Evolutionary conservation across 148 eudicot genomes (phyloP).

Genomic region (Linanthus parryae): DNA sequence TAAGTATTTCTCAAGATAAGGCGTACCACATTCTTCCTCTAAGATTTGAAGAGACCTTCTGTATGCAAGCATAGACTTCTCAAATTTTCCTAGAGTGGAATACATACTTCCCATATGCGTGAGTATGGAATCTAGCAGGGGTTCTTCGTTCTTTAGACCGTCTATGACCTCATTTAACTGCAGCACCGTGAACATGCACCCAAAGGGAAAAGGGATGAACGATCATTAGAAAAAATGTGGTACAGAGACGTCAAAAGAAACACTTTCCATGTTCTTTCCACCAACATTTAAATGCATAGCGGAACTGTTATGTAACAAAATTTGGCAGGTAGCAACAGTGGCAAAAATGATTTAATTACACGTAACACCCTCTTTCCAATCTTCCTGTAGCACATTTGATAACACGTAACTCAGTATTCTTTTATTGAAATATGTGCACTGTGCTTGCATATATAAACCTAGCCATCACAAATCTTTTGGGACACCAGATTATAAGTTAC

Average conservation of each 20-base stretch:
- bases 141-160: slow-evolving; percentile 48
- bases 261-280: too few relatives aligned
- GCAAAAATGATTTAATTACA: too few relatives aligned
- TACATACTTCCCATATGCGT: slow-evolving; percentile 91
- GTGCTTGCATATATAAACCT: too few relatives aligned
- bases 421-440: too few relatives aligned
- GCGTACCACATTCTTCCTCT: slow-evolving; percentile 60
- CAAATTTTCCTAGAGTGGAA: slow-evolving; percentile 51
- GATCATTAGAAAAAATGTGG: neutral
- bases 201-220: slow-evolving; percentile 1
- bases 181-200: slow-evolving; percentile 12
- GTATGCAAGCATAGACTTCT: slow-evolving; percentile 48
- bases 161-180: slow-evolving; percentile 61
- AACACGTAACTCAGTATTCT: too few relatives aligned
- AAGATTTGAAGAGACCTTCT: slow-evolving; percentile 52
- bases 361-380: too few relatives aligned
- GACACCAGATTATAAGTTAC: too few relatives aligned
- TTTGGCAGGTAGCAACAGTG: too few relatives aligned
- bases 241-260: slow-evolving; percentile 1
- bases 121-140: slow-evolving; percentile 62
- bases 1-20: neutral
- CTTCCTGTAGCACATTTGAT: too few relatives aligned
- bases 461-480: too few relatives aligned
- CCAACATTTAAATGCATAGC: too few relatives aligned
- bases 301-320: too few relatives aligned